These are phyloP conservation scores for Fraxinus americana DNA, from an alignment of 257 asterid genomes.

Conservation along the genomic window DNA sequence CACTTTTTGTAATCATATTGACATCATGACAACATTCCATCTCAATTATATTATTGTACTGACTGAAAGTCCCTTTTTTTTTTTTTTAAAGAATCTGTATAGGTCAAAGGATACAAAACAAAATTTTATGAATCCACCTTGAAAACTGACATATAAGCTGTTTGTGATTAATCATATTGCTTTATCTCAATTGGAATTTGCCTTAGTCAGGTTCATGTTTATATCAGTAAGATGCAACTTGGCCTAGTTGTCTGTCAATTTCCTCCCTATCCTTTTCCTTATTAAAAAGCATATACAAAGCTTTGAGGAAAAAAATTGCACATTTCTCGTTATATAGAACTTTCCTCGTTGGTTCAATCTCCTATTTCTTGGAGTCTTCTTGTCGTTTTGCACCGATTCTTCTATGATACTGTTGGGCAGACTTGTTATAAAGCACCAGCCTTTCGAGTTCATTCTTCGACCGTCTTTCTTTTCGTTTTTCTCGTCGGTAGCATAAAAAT, in stretches of 20 bases:
- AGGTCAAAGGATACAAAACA: neutral
- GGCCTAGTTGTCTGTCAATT: neutral
- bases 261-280: neutral
- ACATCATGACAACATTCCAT: conserved; percentile 30
- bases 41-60: neutral
- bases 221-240: neutral
- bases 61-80: neutral
- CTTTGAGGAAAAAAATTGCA: conserved; percentile 20
- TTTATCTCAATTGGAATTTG: neutral
- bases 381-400: conserved; percentile 9
- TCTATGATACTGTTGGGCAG: neutral
- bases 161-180: neutral
- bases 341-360: conserved; percentile 30
- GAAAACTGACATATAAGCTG: too few relatives aligned
- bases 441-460: neutral
- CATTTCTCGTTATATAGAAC: conserved; percentile 14
- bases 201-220: conserved; percentile 10
- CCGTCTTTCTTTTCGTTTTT: neutral
- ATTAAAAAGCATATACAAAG: conserved; percentile 4
- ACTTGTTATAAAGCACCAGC: neutral
- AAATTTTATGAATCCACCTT: too few relatives aligned
- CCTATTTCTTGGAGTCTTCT: conserved; percentile 18
- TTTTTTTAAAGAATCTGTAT: conserved; percentile 6
- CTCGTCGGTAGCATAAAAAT: conserved; percentile 3
- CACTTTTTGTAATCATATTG: neutral